Conservation (phyloP, 805 yeast genomes). For the Hanseniaspora hatyaiensis region DNA sequence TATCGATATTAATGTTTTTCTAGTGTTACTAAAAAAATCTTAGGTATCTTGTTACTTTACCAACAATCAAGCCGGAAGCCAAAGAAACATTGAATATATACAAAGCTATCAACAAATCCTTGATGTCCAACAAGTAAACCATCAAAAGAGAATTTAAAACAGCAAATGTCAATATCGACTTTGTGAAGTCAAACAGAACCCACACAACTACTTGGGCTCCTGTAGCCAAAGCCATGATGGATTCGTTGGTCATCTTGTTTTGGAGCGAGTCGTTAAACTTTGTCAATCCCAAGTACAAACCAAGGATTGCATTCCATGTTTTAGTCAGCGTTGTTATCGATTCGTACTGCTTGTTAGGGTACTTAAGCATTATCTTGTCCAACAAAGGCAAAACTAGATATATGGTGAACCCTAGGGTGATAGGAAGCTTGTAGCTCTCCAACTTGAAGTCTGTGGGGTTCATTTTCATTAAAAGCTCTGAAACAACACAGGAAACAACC, state of each 20-base stretch:
- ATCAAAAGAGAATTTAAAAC: background rate
- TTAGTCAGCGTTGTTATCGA: conserved; percentile 25
- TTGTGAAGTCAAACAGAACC: conserved; percentile 51
- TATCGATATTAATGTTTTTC: background rate
- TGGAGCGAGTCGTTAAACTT: conserved; percentile 29
- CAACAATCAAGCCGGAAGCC: conserved; percentile 53
- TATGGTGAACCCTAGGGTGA: conserved; percentile 30
- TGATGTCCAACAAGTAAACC: background rate
- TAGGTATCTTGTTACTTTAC: conserved; percentile 51
- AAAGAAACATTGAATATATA: conserved; percentile 44
- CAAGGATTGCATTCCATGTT: conserved; percentile 50
- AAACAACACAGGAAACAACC: background rate
- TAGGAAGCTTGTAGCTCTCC: conserved; percentile 21
- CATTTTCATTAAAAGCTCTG: conserved; percentile 3
- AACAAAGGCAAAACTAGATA: conserved; percentile 5
- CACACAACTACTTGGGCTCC: conserved; percentile 53
- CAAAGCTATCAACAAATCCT: conserved; percentile 18
- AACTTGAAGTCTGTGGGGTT: conserved; percentile 6
- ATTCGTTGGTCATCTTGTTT: background rate
- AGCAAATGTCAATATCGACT: conserved; percentile 34
- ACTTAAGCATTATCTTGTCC: conserved; percentile 10
- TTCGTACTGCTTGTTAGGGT: conserved; percentile 17
- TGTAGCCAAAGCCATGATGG: conserved; percentile 40
- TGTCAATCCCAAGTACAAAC: conserved; percentile 59
- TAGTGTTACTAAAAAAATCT: conserved; percentile 13